Evolutionary conservation across 306 rosid genomes (phyloP), one percentile per base, ranked within the genome.

Genomic region (Dryas drummondii): DNA sequence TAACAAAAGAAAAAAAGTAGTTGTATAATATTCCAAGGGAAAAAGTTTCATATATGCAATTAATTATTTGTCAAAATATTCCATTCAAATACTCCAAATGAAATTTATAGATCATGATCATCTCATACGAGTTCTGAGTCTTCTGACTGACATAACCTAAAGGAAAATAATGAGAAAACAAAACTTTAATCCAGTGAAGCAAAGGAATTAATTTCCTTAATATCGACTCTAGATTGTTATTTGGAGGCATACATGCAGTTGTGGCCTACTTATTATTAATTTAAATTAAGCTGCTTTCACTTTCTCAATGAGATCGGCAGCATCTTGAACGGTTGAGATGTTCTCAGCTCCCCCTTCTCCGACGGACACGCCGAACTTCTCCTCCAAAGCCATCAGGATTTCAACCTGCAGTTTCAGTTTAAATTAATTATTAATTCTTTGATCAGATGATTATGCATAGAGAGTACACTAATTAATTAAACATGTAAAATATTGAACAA

Each of bases 301-400:
- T 79, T 87, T 91, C 88, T 87, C 90, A 26, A 87, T 82, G 13
- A 87, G 86, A 84, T 88, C 84, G 50, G 90, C 97, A 1, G 93
- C 93, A 22, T 88, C 96, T 82, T 91, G 90, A 70, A 88, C 85
- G 9, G 91, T 88, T 2, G 85, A 79, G 80, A 91, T 82, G 49
- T 86, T 87, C 88, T 91, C 93, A 9, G 90, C 93, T 71, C 87
- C 92, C 4, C 78, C 86, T 78, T 86, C 97, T 58, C 89, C 89
- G 4, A 89, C 76, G 48, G 94, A 85, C 32, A 87, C 86, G 4
- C 80, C 91, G 59, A 89, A 89, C 78, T 79, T 87, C 83, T 91
- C 94, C 76, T 91, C 86, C 86, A 90, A 79, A 71, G 87, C 84
- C 93, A 84, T 86, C 86, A 88, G 77, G 68, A 91, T 86, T 73